Evolutionary conservation across 2,329 filamentous ascomycete genomes (phyloP).

Genomic region (Epichloe aotearoae): DNA sequence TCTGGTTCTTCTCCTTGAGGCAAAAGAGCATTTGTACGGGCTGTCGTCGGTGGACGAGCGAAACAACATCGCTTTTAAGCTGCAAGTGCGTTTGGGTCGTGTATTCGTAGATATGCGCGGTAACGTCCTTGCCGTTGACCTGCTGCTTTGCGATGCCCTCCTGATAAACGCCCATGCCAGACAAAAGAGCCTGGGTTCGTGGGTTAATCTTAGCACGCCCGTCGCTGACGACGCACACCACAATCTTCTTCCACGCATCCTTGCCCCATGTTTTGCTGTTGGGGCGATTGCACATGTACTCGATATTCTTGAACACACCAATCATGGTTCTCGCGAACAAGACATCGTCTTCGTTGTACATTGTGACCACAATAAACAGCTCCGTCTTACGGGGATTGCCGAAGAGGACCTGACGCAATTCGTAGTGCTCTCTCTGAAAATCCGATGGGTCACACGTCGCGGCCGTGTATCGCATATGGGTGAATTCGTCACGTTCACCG

Average conservation of each 20-base stretch:
- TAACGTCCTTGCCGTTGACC: slow-evolving; percentile 92
- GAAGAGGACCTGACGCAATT: slow-evolving; percentile 79
- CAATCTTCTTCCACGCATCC: slow-evolving; percentile 99
- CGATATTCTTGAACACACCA: slow-evolving; percentile 96
- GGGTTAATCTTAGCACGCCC: slow-evolving; percentile 95
- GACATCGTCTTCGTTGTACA: slow-evolving; percentile 99
- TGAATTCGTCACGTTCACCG: slow-evolving; percentile 83
- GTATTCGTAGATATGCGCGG: slow-evolving; percentile 95
- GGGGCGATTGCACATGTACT: slow-evolving; percentile 89
- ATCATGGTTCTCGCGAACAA: slow-evolving; percentile 91
- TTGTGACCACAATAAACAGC: slow-evolving; percentile 90
- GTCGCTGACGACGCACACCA: slow-evolving; percentile 94
- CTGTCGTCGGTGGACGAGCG: slow-evolving; percentile 71
- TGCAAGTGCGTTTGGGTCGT: slow-evolving; percentile 76
- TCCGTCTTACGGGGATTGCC: slow-evolving; percentile 88
- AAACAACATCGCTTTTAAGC: slow-evolving; percentile 81
- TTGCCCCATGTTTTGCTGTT: slow-evolving; percentile 97
- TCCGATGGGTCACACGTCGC: slow-evolving; percentile 86
- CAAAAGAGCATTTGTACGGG: slow-evolving; percentile 97
- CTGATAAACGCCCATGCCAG: slow-evolving; percentile 92
- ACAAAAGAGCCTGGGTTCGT: slow-evolving; percentile 75
- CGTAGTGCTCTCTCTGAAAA: slow-evolving; percentile 83
- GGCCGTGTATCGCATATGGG: slow-evolving; percentile 85
- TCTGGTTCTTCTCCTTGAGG: slow-evolving; percentile 98
- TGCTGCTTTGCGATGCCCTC: slow-evolving; percentile 98